Conservation (phyloP, 108 stramenopile species). For the Nitzschia palea region DNA sequence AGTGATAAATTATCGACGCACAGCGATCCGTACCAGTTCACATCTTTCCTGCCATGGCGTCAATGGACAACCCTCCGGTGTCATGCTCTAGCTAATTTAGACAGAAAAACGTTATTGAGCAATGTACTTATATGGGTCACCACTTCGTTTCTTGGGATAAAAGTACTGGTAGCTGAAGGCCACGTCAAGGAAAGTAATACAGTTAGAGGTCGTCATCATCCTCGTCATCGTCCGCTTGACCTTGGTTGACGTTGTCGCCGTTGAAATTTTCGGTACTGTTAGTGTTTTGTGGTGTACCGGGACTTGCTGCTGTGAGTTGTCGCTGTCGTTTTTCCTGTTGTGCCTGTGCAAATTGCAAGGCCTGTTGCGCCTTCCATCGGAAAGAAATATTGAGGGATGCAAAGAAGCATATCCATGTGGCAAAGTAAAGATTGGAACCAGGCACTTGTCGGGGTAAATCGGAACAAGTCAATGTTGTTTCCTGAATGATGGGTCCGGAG, state of each 20-base stretch:
- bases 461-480: not conserved
- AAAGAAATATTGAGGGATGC: constrained; percentile 52
- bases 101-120: not conserved
- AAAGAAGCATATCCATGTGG: constrained; percentile 53
- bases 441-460: constrained; percentile 28
- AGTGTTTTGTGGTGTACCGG: not conserved
- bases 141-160: too few relatives aligned
- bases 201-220: not conserved
- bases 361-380: constrained; percentile 73
- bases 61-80: not conserved
- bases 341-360: constrained; percentile 72
- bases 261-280: not conserved
- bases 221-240: constrained; percentile 22
- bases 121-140: too few relatives aligned
- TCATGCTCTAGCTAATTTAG: constrained; percentile 1
- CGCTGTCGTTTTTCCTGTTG: constrained; percentile 23
- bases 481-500: not conserved
- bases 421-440: constrained; percentile 65
- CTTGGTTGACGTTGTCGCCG: not conserved
- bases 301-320: not conserved
- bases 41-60: not conserved
- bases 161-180: not conserved
- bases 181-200: not conserved
- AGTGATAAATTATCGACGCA: not conserved
- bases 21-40: not conserved